Conservation (phyloP, 129 eudicot genomes). For the Tanacetum coccineum region DNA sequence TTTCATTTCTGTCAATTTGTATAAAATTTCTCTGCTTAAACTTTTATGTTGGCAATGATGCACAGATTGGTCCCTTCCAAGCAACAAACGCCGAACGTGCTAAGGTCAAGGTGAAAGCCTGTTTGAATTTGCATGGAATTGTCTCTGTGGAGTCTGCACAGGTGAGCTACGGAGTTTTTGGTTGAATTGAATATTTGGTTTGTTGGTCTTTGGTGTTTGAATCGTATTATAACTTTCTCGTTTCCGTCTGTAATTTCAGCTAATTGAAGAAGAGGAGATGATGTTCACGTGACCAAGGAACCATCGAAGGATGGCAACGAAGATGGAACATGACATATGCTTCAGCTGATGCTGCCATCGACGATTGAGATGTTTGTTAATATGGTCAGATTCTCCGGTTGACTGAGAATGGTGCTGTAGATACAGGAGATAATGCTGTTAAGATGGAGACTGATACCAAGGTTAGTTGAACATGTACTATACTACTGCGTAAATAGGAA, state of each 20-base stretch:
- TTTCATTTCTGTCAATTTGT: too few relatives aligned
- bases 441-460: conserved; percentile 85
- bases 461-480: conserved; percentile 35
- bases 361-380: conserved; percentile 57
- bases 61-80: conserved; percentile 90
- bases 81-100: conserved; percentile 64
- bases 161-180: conserved; percentile 33
- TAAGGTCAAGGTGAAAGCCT: conserved; percentile 72
- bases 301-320: conserved; percentile 49
- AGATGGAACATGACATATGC: conserved; percentile 81
- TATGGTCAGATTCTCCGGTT: conserved; percentile 79
- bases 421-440: conserved; percentile 48
- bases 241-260: conserved; percentile 34
- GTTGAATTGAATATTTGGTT: neutral
- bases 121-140: conserved; percentile 80
- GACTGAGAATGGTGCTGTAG: conserved; percentile 68
- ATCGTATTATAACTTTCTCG: neutral
- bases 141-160: conserved; percentile 85
- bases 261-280: conserved; percentile 88
- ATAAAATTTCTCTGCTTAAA: too few relatives aligned
- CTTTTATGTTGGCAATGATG: neutral
- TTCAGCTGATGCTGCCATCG: conserved; percentile 44
- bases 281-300: conserved; percentile 68
- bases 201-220: neutral
- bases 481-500: neutral